A percentile compares a stretch with the other conserved stretches of the same genome.
phyloP scores from a whole-genome alignment of 257 asterid genomes.

The Linderniella brevidens region DNA sequence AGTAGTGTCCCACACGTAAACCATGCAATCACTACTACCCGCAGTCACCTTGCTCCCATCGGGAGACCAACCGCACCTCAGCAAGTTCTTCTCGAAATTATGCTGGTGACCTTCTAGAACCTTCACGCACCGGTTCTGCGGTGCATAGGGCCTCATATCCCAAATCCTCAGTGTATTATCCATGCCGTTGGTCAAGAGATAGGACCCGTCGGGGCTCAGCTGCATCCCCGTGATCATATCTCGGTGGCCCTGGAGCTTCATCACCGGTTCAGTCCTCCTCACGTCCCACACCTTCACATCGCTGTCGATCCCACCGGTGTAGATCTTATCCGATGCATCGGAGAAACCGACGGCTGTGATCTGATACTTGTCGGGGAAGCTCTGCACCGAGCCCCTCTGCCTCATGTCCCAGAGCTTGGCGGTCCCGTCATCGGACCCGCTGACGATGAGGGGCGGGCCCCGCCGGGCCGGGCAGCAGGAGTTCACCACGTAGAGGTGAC shows the following conservation, averaged over 20 bases:
- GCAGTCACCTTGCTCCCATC: constrained; percentile 97
- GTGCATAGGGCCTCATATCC: constrained; percentile 99
- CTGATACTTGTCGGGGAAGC: constrained; percentile 94
- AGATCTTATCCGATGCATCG: constrained; percentile 88
- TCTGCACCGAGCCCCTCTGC: constrained; percentile 89
- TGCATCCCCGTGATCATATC: constrained; percentile 92
- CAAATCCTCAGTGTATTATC: constrained; percentile 83
- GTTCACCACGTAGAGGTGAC: constrained; percentile 78
- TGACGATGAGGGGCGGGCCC: constrained; percentile 90
- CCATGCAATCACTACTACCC: constrained; percentile 95
- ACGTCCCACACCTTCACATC: constrained; percentile 96
- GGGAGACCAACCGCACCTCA: constrained; percentile 95
- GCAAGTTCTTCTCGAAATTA: constrained; percentile 85
- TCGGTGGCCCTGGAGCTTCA: constrained; percentile 96
- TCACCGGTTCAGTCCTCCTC: constrained; percentile 68
- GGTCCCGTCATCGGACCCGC: constrained; percentile 98
- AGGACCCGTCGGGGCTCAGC: constrained; percentile 95
- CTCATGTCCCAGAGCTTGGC: constrained; percentile 99
- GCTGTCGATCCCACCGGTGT: constrained; percentile 84
- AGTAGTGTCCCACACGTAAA: constrained; percentile 89
- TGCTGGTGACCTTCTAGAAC: constrained; percentile 93
- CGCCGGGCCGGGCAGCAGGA: constrained; percentile 87
- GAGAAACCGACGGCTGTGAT: constrained; percentile 93
- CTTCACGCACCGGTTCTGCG: constrained; percentile 92
- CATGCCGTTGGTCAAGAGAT: constrained; percentile 90